Evolutionary conservation across 179 eudicot species (phyloP).

Genomic region (Silene vulgaris): DNA sequence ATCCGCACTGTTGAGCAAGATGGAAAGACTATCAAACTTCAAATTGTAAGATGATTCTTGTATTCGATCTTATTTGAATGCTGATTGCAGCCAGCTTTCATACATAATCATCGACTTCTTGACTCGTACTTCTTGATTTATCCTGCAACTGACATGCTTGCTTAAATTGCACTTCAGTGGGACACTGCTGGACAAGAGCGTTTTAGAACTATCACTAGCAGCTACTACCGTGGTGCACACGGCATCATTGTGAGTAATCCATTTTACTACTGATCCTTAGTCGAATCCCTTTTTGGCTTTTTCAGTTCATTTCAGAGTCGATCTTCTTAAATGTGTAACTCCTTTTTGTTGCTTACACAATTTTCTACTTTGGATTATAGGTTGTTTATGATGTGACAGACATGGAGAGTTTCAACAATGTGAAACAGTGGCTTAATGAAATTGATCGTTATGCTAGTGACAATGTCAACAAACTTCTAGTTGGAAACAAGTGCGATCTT

Average conservation of each 20-base stretch:
- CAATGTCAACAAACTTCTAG: constrained; percentile 39
- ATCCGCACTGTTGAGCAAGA: constrained; percentile 80
- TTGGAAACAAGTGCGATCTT: constrained; percentile 45
- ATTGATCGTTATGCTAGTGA: constrained; percentile 44
- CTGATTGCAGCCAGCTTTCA: not conserved
- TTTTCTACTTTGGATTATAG: constrained; percentile 20
- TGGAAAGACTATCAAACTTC: constrained; percentile 66
- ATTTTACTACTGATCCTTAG: not conserved
- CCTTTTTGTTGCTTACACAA: constrained; percentile 20
- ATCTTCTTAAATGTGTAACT: not conserved
- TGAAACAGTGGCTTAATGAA: constrained; percentile 42
- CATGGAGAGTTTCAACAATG: constrained; percentile 44
- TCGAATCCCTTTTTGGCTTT: not conserved
- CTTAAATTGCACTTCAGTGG: constrained; percentile 42
- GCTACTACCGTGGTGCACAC: constrained; percentile 84
- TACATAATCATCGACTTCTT: not conserved
- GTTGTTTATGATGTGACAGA: constrained; percentile 43
- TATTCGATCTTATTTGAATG: not conserved
- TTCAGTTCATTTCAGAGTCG: not conserved
- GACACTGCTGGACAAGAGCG: constrained; percentile 90
- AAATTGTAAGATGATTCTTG: constrained; percentile 44
- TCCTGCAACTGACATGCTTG: not conserved
- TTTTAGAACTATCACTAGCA: constrained; percentile 82
- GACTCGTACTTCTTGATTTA: not conserved
- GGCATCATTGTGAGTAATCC: constrained; percentile 62